These are phyloP conservation scores for Rhizophagus sp. DNA, from an alignment of 192 early-diverging fungal genomes.

Conservation along the genomic window DNA sequence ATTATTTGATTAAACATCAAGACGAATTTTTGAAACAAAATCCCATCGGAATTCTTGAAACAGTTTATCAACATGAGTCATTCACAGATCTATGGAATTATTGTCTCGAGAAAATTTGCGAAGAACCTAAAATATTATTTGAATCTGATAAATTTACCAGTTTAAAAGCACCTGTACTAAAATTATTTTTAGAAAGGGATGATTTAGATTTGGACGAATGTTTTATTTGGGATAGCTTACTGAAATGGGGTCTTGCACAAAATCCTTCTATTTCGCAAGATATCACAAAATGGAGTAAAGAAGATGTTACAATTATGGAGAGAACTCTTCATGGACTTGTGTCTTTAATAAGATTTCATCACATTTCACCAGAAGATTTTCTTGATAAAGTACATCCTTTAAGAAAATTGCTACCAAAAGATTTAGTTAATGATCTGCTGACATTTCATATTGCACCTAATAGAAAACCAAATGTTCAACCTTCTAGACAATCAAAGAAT, in stretches of 20 bases:
- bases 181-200: too few species aligned
- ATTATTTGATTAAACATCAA: neutral
- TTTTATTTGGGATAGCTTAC: neutral
- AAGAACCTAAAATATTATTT: neutral
- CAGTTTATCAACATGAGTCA: neutral
- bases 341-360: too few species aligned
- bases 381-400: neutral
- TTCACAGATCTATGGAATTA: neutral
- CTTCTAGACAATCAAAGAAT: too few species aligned
- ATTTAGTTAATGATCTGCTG: neutral
- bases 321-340: neutral
- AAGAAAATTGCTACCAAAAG: neutral
- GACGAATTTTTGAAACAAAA: neutral
- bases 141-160: neutral
- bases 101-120: neutral
- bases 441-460: neutral
- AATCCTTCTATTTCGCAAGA: neutral
- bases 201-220: neutral
- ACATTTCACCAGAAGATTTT: neutral
- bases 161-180: too few species aligned
- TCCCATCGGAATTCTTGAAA: neutral
- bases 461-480: neutral
- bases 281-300: neutral
- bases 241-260: neutral
- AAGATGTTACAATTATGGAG: neutral